These are phyloP conservation scores for Microdochium nivale DNA, from an alignment of 2,329 filamentous ascomycete genomes.

Conservation along the genomic window DNA sequence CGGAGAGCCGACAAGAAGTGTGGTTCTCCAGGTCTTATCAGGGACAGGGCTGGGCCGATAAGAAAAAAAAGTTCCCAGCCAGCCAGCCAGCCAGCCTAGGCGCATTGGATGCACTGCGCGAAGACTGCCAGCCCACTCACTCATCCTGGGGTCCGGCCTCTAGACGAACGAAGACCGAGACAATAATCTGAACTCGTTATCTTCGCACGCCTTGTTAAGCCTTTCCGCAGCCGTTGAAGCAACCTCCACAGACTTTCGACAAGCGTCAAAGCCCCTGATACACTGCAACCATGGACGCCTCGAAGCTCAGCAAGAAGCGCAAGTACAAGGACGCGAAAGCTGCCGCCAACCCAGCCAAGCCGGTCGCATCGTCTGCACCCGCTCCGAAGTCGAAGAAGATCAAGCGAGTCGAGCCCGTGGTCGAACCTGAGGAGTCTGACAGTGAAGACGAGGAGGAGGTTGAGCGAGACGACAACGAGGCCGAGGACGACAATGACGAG, in stretches of 20 bases:
- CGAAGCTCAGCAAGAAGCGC: constrained; percentile 32
- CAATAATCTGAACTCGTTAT: too few species aligned
- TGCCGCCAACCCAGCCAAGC: constrained; percentile 17
- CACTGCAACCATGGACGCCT: constrained; percentile 15
- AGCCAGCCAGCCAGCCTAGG: neutral
- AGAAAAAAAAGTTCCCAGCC: constrained; percentile 1
- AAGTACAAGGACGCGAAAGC: constrained; percentile 23
- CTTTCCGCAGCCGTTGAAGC: neutral
- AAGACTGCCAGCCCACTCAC: neutral
- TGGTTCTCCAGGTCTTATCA: neutral
- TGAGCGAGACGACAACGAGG: constrained; percentile 12
- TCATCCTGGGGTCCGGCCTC: too few species aligned
- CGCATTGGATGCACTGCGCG: neutral
- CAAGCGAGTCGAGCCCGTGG: constrained; percentile 23
- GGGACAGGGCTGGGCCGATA: neutral
- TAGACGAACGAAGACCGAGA: neutral
- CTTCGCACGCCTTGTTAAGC: too few species aligned
- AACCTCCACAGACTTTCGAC: neutral
- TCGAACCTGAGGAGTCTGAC: constrained; percentile 8
- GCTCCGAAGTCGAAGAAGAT: constrained; percentile 32
- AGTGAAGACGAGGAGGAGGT: constrained; percentile 11
- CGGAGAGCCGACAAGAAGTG: too few species aligned
- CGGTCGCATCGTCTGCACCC: constrained; percentile 14
- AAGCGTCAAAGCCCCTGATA: neutral
- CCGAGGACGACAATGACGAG: constrained; percentile 11